phyloP scores from a whole-genome alignment of 352 stramenopile genomes.

The Globisporangium uncinulatum region DNA sequence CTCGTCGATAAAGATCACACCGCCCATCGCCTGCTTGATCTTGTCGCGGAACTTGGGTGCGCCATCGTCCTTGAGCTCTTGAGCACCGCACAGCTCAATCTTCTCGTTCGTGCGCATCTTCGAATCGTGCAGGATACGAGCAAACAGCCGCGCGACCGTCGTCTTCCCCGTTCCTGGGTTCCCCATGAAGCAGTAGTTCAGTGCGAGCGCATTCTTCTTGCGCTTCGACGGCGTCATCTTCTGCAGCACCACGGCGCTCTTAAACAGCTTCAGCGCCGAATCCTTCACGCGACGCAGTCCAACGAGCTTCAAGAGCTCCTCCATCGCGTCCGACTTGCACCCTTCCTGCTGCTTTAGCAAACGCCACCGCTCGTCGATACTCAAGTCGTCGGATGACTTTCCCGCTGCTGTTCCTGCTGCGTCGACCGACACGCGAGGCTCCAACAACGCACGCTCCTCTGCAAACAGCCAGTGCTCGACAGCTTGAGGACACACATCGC shows the following conservation, averaged over 20 bases:
- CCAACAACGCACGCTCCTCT: conserved; percentile 19
- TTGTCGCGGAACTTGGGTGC: conserved; percentile 68
- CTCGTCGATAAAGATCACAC: conserved; percentile 92
- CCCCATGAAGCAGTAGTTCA: conserved; percentile 76
- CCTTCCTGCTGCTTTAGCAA: conserved; percentile 42
- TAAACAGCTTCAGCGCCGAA: conserved; percentile 67
- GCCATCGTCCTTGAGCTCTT: conserved; percentile 72
- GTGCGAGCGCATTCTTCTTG: conserved; percentile 63
- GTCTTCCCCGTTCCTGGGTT: conserved; percentile 78
- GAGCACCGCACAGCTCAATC: conserved; percentile 41
- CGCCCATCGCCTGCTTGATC: conserved; percentile 61
- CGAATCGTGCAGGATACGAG: conserved; percentile 73
- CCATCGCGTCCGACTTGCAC: conserved; percentile 65
- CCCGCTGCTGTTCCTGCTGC: not conserved
- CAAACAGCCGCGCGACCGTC: conserved; percentile 79
- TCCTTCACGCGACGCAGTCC: conserved; percentile 82
- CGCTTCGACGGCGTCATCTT: conserved; percentile 41
- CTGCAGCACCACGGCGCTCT: conserved; percentile 55
- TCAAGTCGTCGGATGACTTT: not conserved
- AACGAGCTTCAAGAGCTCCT: conserved; percentile 76
- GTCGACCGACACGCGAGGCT: not conserved
- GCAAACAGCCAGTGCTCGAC: conserved; percentile 33
- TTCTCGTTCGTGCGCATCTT: conserved; percentile 40
- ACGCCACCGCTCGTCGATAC: conserved; percentile 51
- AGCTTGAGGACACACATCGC: conserved; percentile 45